Evolutionary conservation across 2,329 filamentous ascomycete species (phyloP), one percentile per base, ranked within the genome.

Genomic region (Neopestalotiopsis clavispora): DNA sequence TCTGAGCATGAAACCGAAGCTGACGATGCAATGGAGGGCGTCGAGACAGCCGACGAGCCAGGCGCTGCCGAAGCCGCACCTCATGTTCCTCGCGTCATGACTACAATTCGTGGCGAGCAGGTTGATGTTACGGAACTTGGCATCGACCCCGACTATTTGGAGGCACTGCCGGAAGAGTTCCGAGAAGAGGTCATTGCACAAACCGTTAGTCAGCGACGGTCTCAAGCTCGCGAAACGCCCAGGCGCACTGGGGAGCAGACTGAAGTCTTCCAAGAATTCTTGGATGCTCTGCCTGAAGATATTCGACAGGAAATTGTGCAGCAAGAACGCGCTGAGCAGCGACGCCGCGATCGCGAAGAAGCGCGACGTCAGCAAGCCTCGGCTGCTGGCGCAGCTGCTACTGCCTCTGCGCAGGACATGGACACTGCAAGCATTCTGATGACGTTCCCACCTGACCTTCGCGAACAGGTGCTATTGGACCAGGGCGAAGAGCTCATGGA

Each of bases 101-200:
- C 94, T 17, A 95, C 89, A 1, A 94, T 99, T 67, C 87, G 95
- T 70, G 95, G 95, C 32, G 92, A 93, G 71, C 91, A 96, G 75
- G 89, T 97, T 66, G 96, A 99, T 78, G 96, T 99, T 63, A 99
- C 96, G 0, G 93, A 94, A 70, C 87, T 99, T 71, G 95, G 95
- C 63, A 98, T 99, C 74, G 96, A 99, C 77, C 89, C 92, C 17
- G 95, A 97, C 68, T 99, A 98, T 80, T 89, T 99, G 6, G 94
- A 96, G 69, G 97, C 95, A n/a, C 84, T 99, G n/a, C 96, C 96
- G 0, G 96, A 99, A 74, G 97, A 99, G 70, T 91, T 98, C 77
- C 89, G 96, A 60, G 95, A 98, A 79, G 96, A 99, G 78, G 96
- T 99, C 63, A 93, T 99, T 72, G 94, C 97, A 79, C 91, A 95